Evolutionary conservation across 169 alveolate genomes (phyloP), one percentile per base, ranked within the genome.

Genomic region (Plasmodium berghei): DNA sequence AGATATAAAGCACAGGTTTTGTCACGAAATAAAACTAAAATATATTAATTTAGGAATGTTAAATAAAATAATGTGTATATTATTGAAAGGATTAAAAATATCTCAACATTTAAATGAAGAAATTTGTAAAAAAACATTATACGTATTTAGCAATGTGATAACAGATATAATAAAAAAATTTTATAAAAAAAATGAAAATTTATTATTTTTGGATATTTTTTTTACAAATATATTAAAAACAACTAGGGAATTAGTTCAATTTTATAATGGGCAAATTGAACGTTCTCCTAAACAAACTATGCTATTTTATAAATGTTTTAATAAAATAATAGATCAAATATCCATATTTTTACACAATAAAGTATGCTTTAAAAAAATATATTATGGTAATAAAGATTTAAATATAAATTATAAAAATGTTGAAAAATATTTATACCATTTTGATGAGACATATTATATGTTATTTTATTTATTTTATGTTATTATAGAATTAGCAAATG

Each of bases 221-320:
- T 86, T 70, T 63, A 86, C 69, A 2, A 74, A 59, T 46, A 86
- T 86, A 24, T 71, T 86, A 54, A 70, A 86, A 59, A 63, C 45
- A 12, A 28, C 16, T 18, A 22, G 18, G 52, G 9, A 26, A 0
- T 0, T 86, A 55, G 49, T 86, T 58, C 61, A 55, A 18, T 86
- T 58, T 70, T 86, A 86, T 46, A 86, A 71, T 42, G 87, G 70
- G 24, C 56, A 86, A n/a, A 55, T 86, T 9, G 87, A 86, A 59
- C 40, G 22, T 5, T 9, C 73, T 26, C 87, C 91, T 9, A 86
- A 86, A 59, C 71, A 71, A 58, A 71, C 91, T 6, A 86, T 63
- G 87, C 40, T 71, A 34, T 86, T 86, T 86, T 86, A 70, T 40
- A 71, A 59, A 55, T 46, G 75, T 20, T 86, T 86, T 52, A 86